Percentiles rank a stretch among this genome's conserved stretches.
phyloP scores from a whole-genome alignment of 176 grass and related monocot genomes.

The bread wheat (Triticum aestivum) region DNA sequence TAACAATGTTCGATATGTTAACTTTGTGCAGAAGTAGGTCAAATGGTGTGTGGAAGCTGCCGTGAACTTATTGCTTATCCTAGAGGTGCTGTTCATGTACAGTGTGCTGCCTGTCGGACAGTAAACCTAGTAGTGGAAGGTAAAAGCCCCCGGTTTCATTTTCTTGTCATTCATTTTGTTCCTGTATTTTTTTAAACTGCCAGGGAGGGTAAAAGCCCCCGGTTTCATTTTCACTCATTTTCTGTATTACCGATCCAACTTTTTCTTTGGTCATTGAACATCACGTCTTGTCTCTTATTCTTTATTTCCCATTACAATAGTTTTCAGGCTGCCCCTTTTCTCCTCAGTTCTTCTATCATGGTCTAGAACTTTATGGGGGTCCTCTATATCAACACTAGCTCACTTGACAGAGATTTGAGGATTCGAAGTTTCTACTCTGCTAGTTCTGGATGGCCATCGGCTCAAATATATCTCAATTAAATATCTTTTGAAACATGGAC shows the following conservation, averaged over 20 bases:
- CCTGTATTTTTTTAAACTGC: not conserved
- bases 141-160: constrained; percentile 3
- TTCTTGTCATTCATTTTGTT: constrained; percentile 15
- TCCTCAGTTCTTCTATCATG: not conserved
- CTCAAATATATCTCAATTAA: constrained; percentile 16
- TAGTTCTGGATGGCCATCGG: constrained; percentile 2
- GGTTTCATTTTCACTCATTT: not conserved
- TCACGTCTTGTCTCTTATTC: constrained; percentile 20
- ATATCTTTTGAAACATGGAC: constrained; percentile 10
- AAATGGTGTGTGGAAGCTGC: constrained; percentile 84
- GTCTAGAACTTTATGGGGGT: not conserved
- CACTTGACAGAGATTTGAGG: not conserved
- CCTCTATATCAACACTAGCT: not conserved
- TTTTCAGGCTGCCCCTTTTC: not conserved
- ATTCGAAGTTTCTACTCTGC: not conserved
- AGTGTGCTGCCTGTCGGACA: constrained; percentile 68
- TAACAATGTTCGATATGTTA: constrained; percentile 15
- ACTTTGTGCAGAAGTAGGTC: constrained; percentile 72
- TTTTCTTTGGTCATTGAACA: constrained; percentile 6
- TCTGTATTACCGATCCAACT: constrained; percentile 14
- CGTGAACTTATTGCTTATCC: constrained; percentile 71
- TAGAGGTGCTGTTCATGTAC: constrained; percentile 59
- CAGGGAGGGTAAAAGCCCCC: not conserved
- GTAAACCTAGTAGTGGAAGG: constrained; percentile 87
- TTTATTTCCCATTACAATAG: not conserved